Conservation (phyloP, 345 rosid species). For the Gossypium rotundifolium region DNA sequence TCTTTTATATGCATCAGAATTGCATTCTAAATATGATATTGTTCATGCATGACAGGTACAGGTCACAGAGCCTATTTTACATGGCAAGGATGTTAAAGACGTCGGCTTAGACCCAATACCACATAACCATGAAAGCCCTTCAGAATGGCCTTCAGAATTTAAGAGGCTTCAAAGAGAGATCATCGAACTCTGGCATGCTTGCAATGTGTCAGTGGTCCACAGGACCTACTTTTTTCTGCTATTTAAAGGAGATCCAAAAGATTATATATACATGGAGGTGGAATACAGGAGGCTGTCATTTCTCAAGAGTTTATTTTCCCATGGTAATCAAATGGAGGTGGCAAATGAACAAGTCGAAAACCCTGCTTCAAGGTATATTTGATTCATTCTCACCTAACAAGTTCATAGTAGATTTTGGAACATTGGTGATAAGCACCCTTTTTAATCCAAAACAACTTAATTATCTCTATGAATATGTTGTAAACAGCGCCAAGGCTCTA, state of each 20-base stretch:
- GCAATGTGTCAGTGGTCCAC: slow-evolving; percentile 70
- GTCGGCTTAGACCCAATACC: slow-evolving; percentile 72
- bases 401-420: background rate
- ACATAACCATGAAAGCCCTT: slow-evolving; percentile 34
- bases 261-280: slow-evolving; percentile 81
- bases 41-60: slow-evolving; percentile 36
- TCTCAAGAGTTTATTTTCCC: slow-evolving; percentile 48
- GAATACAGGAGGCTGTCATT: slow-evolving; percentile 68
- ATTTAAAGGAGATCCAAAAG: slow-evolving; percentile 72
- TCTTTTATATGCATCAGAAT: background rate
- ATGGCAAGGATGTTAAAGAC: slow-evolving; percentile 43
- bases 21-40: background rate
- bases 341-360: slow-evolving; percentile 41
- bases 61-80: slow-evolving; percentile 29
- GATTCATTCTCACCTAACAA: slow-evolving; percentile 3
- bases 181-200: slow-evolving; percentile 71
- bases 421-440: background rate
- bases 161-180: slow-evolving; percentile 62
- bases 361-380: slow-evolving; percentile 48
- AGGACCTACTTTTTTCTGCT: slow-evolving; percentile 84
- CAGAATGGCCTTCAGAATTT: slow-evolving; percentile 56
- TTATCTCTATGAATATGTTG: background rate
- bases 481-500: slow-evolving; percentile 49
- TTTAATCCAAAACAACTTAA: background rate
- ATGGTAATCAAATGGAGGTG: slow-evolving; percentile 29